Percentiles rank a stretch among this genome's conserved stretches.
Conservation (phyloP, 371 early-diverging fungal genomes). For the Lichtheimia hyalospora region DNA sequence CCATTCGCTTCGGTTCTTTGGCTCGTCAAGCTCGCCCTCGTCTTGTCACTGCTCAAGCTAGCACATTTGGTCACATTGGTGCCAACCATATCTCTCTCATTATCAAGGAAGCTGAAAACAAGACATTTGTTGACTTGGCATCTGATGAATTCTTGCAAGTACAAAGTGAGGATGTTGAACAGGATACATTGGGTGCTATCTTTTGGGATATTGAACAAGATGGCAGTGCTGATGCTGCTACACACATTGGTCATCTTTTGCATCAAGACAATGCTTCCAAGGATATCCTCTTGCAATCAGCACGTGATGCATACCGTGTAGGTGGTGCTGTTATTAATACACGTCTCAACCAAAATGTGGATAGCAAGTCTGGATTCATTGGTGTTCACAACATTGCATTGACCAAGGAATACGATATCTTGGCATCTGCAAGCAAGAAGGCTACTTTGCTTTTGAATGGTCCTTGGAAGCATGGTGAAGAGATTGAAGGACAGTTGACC, state of each 20-base stretch:
- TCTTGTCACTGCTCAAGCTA: slow-evolving; percentile 48
- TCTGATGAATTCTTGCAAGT: slow-evolving; percentile 16
- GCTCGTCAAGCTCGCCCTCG: slow-evolving; percentile 36
- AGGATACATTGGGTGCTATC: slow-evolving; percentile 51
- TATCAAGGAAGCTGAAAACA: slow-evolving; percentile 38
- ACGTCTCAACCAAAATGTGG: slow-evolving; percentile 50
- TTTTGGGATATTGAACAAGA: slow-evolving; percentile 70
- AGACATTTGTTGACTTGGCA: slow-evolving; percentile 33
- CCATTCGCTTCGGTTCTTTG: slow-evolving; percentile 59
- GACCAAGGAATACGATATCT: slow-evolving; percentile 63
- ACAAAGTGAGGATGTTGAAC: slow-evolving; percentile 9
- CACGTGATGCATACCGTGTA: slow-evolving; percentile 60
- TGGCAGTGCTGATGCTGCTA: slow-evolving; percentile 51
- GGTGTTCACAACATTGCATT: slow-evolving; percentile 66
- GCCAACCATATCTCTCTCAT: slow-evolving; percentile 43
- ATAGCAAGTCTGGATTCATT: slow-evolving; percentile 56
- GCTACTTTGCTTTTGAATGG: slow-evolving; percentile 69
- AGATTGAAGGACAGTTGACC: slow-evolving; percentile 68
- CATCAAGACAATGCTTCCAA: slow-evolving; percentile 29
- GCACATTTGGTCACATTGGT: slow-evolving; percentile 31
- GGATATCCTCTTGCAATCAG: slow-evolving; percentile 36
- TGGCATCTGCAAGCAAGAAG: slow-evolving; percentile 52
- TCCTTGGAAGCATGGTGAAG: slow-evolving; percentile 65
- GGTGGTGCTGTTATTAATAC: slow-evolving; percentile 58
- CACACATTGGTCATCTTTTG: slow-evolving; percentile 49